Conservation (phyloP, 2,329 filamentous ascomycete species). For the Falciphora oryzae region DNA sequence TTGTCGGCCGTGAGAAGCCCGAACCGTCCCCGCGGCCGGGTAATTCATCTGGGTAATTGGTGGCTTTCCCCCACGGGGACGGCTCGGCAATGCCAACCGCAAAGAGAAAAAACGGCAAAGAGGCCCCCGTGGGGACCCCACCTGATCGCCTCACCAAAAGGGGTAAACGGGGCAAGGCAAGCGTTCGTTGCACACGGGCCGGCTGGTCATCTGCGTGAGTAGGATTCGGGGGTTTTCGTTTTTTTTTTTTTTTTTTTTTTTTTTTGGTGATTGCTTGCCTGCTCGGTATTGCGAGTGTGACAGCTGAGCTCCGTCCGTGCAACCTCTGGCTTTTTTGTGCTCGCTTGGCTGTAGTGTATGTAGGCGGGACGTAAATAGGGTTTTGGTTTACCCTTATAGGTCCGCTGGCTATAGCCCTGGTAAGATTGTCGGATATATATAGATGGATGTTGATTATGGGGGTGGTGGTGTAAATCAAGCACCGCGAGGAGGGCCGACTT, state of each 20-base stretch:
- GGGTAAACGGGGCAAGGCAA: background rate
- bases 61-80: background rate
- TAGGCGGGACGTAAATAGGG: background rate
- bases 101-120: no score
- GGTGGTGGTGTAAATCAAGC: background rate
- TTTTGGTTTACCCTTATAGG: background rate
- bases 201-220: background rate
- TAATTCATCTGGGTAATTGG: constrained; percentile 1
- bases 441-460: no score
- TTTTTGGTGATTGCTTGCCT: background rate
- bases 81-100: background rate
- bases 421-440: background rate
- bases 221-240: no score
- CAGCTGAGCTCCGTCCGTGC: no score
- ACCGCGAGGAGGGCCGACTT: background rate
- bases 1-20: background rate
- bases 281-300: background rate
- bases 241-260: background rate
- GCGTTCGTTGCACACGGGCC: background rate
- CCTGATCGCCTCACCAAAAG: background rate
- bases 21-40: background rate
- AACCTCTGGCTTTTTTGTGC: no score
- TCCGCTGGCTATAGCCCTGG: background rate
- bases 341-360: no score
- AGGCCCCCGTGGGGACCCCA: no score